Percentiles rank a stretch among this genome's conserved stretches.
Conservation (phyloP, 768 basidiomycete genomes). For the Neoboletus brunneissimus region DNA sequence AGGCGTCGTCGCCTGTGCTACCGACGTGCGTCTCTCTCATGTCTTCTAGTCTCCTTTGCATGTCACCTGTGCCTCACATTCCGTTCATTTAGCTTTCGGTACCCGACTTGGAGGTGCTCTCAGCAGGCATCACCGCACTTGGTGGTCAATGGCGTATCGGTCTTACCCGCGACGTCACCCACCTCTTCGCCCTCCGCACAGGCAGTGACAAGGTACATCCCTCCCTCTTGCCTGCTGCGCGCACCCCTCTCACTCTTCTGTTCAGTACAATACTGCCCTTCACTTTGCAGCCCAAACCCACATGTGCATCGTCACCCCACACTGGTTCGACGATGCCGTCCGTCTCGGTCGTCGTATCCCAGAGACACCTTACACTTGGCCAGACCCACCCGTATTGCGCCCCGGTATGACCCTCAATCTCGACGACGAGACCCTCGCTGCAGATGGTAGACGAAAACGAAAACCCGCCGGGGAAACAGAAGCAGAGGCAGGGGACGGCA, state of each 20-base stretch:
- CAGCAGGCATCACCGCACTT: slow-evolving; percentile 66
- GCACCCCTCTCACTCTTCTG: neutral
- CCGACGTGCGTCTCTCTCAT: slow-evolving; percentile 46
- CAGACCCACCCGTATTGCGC: slow-evolving; percentile 56
- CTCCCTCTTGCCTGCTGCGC: neutral
- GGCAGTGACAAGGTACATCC: slow-evolving; percentile 43
- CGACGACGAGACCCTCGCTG: slow-evolving; percentile 14
- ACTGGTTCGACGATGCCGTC: slow-evolving; percentile 87
- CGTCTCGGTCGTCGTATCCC: slow-evolving; percentile 53
- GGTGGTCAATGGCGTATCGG: slow-evolving; percentile 81
- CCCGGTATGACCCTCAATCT: slow-evolving; percentile 18
- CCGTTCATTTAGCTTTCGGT: slow-evolving; percentile 45
- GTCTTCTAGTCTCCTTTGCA: neutral
- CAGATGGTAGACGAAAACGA: slow-evolving; percentile 21
- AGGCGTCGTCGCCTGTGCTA: slow-evolving; percentile 70
- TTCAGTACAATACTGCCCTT: slow-evolving; percentile 45
- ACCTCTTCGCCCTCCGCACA: slow-evolving; percentile 63
- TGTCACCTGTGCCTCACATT: neutral
- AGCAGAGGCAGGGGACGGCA: slow-evolving; percentile 17
- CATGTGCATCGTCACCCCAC: slow-evolving; percentile 75
- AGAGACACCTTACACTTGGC: slow-evolving; percentile 66
- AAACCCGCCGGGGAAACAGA: slow-evolving; percentile 25
- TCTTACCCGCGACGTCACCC: slow-evolving; percentile 83
- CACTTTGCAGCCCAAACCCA: slow-evolving; percentile 56
- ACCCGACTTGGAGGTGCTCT: slow-evolving; percentile 69